Percentiles rank a stretch among this genome's conserved stretches.
Conservation (phyloP, 768 basidiomycete species). For the Dioszegia crocea region DNA sequence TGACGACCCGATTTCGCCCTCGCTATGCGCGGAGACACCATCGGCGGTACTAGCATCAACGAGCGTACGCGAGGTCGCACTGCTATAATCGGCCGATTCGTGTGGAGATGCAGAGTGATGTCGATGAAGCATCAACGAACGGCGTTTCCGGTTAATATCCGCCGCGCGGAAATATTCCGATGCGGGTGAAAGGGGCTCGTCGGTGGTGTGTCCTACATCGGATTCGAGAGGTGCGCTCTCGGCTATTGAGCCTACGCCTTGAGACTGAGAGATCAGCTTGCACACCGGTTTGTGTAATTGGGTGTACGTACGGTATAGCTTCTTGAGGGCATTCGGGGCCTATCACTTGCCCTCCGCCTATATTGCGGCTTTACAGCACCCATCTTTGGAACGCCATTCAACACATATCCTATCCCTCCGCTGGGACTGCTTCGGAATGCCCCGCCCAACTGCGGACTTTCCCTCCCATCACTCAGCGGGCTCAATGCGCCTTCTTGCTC, state of each 20-base stretch:
- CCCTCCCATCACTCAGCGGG: conserved; percentile 20
- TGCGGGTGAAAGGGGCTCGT: conserved; percentile 29
- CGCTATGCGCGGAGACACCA: conserved; percentile 23
- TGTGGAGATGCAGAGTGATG: conserved; percentile 27
- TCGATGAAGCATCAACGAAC: conserved; percentile 32
- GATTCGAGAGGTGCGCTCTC: conserved; percentile 21
- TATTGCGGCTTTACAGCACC: conserved; percentile 5
- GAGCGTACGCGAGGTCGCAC: conserved; percentile 15
- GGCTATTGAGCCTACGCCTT: conserved; percentile 44
- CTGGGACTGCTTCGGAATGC: conserved; percentile 32
- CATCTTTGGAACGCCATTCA: conserved; percentile 41
- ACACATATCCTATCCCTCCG: conserved; percentile 39
- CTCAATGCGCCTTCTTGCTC: conserved; percentile 20
- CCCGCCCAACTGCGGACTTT: conserved; percentile 23
- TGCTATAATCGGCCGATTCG: conserved; percentile 26
- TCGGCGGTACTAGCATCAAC: conserved; percentile 20
- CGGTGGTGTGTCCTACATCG: conserved; percentile 9
- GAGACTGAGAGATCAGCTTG: conserved; percentile 15
- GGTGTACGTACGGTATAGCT: conserved; percentile 11
- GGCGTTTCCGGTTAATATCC: conserved; percentile 28
- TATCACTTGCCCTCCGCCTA: conserved; percentile 10
- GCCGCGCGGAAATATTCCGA: conserved; percentile 35
- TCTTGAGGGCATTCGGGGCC: not conserved
- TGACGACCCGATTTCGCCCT: conserved; percentile 18
- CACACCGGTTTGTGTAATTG: not conserved